Conservation (phyloP, 2,329 filamentous ascomycete genomes). For the Emericellopsis atlantica region DNA sequence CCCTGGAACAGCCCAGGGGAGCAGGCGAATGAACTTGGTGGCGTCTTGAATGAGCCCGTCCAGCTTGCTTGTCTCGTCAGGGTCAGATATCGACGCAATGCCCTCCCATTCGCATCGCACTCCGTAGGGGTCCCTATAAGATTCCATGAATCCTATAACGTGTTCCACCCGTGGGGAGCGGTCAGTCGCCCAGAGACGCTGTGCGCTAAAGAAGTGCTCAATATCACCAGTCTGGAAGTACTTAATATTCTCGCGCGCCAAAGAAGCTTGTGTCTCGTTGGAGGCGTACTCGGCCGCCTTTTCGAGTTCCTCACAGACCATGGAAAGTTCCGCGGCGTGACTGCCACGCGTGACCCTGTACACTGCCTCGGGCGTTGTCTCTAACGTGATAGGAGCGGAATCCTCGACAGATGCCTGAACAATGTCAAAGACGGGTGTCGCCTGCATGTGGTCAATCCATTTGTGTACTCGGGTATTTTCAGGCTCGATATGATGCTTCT, state of each 20-base stretch:
- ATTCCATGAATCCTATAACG: constrained; percentile 48
- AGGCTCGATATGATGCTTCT: constrained; percentile 17
- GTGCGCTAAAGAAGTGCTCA: constrained; percentile 39
- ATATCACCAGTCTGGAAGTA: constrained; percentile 42
- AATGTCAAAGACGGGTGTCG: constrained; percentile 4
- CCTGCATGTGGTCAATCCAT: constrained; percentile 13
- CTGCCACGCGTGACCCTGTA: constrained; percentile 35
- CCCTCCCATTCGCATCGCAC: constrained; percentile 47
- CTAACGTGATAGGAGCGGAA: neutral
- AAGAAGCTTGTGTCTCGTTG: constrained; percentile 37
- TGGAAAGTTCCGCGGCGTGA: constrained; percentile 33
- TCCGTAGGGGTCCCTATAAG: constrained; percentile 48
- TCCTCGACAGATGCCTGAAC: neutral
- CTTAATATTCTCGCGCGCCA: constrained; percentile 36
- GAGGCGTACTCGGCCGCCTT: constrained; percentile 32
- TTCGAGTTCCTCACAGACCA: constrained; percentile 30
- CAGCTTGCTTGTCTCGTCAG: constrained; percentile 47
- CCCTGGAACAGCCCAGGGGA: constrained; percentile 45
- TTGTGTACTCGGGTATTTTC: constrained; percentile 16
- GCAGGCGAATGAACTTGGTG: constrained; percentile 48
- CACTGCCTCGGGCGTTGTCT: too few species aligned
- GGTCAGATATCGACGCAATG: constrained; percentile 48
- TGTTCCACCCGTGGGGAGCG: constrained; percentile 40
- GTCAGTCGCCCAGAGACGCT: constrained; percentile 45
- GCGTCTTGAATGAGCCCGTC: constrained; percentile 50